Percentiles rank a stretch among this genome's conserved stretches.
phyloP scores from a whole-genome alignment of 805 yeast genomes.

The Pichia pseudocactophila region DNA sequence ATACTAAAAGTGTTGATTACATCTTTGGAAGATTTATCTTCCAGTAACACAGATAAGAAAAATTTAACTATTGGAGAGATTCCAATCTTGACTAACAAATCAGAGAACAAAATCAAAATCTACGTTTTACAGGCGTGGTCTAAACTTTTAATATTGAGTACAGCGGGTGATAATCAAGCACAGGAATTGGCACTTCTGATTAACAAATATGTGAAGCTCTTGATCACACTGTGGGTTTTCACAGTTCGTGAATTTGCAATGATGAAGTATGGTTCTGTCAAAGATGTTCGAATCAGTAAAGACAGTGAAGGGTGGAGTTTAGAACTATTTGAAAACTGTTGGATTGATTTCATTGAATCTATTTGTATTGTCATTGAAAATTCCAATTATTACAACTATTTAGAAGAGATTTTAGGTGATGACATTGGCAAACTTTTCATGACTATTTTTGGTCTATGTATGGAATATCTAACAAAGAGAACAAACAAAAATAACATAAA shows the following conservation, averaged over 20 bases:
- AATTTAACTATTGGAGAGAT: constrained; percentile 49
- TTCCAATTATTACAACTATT: constrained; percentile 32
- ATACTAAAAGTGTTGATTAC: constrained; percentile 56
- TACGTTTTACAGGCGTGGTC: constrained; percentile 72
- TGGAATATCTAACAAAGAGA: constrained; percentile 57
- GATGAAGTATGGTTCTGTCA: constrained; percentile 39
- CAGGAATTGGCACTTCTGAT: constrained; percentile 40
- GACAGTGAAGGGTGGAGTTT: constrained; percentile 36
- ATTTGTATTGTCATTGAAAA: constrained; percentile 52
- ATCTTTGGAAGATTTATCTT: constrained; percentile 51
- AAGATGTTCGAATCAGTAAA: constrained; percentile 15
- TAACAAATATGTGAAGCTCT: constrained; percentile 44
- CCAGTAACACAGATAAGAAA: constrained; percentile 15
- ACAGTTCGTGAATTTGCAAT: constrained; percentile 67
- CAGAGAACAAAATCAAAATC: constrained; percentile 47
- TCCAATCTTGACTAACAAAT: constrained; percentile 34
- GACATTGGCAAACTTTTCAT: constrained; percentile 64
- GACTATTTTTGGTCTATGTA: constrained; percentile 74
- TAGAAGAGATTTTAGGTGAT: constrained; percentile 41
- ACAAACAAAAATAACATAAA: constrained; percentile 16
- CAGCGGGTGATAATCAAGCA: constrained; percentile 23
- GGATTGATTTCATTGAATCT: constrained; percentile 75
- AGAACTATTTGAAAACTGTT: constrained; percentile 44
- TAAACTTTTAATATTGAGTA: constrained; percentile 28
- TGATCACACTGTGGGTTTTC: constrained; percentile 75